These are phyloP conservation scores for Xylariales sp. DNA, from an alignment of 2,329 filamentous ascomycete species.

Conservation along the genomic window DNA sequence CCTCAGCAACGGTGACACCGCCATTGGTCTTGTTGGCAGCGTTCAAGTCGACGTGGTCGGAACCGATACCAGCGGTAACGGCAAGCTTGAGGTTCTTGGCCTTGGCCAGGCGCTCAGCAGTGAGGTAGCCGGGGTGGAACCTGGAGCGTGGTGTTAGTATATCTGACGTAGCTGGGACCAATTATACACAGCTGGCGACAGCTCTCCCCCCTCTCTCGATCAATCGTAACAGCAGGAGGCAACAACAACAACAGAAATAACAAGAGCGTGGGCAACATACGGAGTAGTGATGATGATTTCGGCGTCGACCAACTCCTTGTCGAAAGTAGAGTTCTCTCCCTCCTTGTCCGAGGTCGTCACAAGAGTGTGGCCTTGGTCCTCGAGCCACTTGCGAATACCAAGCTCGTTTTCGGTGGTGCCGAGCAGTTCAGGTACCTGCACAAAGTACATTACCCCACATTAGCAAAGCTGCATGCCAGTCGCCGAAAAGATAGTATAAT, in stretches of 20 bases:
- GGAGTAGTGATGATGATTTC: slow-evolving; percentile 99
- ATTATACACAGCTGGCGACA: slow-evolving; percentile 1
- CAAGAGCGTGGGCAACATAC: slow-evolving; percentile 42
- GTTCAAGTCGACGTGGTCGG: slow-evolving; percentile 95
- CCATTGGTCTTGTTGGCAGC: slow-evolving; percentile 98
- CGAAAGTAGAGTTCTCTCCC: slow-evolving; percentile 85
- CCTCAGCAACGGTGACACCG: slow-evolving; percentile 93
- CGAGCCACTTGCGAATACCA: slow-evolving; percentile 93
- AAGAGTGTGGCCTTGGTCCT: slow-evolving; percentile 93
- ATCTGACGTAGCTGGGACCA: too few relatives aligned
- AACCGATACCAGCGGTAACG: slow-evolving; percentile 95
- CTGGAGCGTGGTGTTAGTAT: too few relatives aligned
- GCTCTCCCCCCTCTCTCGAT: background rate
- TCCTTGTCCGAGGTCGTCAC: slow-evolving; percentile 99
- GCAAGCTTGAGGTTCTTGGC: slow-evolving; percentile 99
- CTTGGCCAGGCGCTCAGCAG: slow-evolving; percentile 90
- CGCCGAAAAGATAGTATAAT: too few relatives aligned
- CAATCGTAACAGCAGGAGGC: too few relatives aligned
- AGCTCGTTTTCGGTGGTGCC: slow-evolving; percentile 99
- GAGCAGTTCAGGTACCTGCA: slow-evolving; percentile 71
- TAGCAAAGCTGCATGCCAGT: too few relatives aligned
- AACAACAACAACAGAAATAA: too few relatives aligned
- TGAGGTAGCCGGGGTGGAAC: slow-evolving; percentile 98
- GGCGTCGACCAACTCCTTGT: slow-evolving; percentile 92
- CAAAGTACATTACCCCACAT: background rate